Conservation (phyloP, 257 asterid genomes). For the Marsdenia floribunda region DNA sequence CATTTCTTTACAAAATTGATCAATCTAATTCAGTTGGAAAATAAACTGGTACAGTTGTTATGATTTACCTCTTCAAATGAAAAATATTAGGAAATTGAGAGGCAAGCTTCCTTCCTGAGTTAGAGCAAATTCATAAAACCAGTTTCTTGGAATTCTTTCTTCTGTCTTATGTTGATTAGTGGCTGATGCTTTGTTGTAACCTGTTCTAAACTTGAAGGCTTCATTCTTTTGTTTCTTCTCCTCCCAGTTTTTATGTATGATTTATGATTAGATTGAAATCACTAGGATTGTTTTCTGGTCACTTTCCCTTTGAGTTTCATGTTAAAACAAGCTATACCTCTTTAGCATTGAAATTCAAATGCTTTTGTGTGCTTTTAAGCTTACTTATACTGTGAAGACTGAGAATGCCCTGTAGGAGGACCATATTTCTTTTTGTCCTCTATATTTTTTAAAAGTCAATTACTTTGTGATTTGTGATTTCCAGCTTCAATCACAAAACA, state of each 20-base stretch:
- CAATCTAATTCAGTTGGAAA: not conserved
- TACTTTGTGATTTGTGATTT: slow-evolving; percentile 21
- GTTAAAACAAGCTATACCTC: not conserved
- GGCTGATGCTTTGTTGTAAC: not conserved
- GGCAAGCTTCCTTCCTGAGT: not conserved
- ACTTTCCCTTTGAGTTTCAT: not conserved
- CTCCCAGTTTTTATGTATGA: not conserved
- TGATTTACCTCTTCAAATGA: not conserved
- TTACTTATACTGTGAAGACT: not conserved
- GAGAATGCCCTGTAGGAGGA: not conserved
- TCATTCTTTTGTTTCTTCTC: not conserved
- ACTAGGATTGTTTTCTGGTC: not conserved
- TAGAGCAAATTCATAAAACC: not conserved
- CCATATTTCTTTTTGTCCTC: not conserved
- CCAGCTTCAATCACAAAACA: slow-evolving; percentile 94
- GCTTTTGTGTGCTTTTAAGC: not conserved
- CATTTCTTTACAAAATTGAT: not conserved
- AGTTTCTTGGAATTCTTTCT: not conserved
- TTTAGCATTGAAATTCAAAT: not conserved
- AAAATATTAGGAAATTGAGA: not conserved
- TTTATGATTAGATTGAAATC: not conserved
- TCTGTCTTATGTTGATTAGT: not conserved
- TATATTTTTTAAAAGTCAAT: slow-evolving; percentile 13
- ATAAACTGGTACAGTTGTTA: not conserved
- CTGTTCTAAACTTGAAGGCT: not conserved